Base-by-base conservation (phyloP, 2,329 filamentous ascomycete genomes). In the Fusarium mexicanum region DNA sequence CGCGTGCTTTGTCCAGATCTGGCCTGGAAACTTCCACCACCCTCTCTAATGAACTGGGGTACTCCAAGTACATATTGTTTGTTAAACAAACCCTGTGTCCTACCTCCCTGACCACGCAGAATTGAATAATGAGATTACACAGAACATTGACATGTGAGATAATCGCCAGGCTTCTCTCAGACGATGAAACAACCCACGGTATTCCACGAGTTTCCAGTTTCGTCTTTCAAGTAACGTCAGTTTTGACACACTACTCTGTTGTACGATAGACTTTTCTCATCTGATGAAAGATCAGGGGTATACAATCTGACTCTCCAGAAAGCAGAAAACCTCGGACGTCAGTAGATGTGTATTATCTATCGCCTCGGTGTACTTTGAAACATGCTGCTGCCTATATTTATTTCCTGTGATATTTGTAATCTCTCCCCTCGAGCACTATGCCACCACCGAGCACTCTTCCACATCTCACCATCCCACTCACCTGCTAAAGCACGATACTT, bases 401-500 rank as follows among this genome's bases (percentile, higher is more conserved):
- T 61, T 13, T 44, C 31, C 37, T 70, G 58, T 12, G 72, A 51
- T 24, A 37, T 64, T 20, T 73, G 74, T 43, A 78, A 70, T 37
- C 71, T 75, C 65, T 79, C 74, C 6, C 75, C 77, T 12, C 80
- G 72, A 40, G 75, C 69, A n/a, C 46, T 61, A 53, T 81, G 79
- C 80, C 80, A 82, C 76, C 78, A 78, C 33, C 77, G 72, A 12
- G 76, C 68, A 14, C 76, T 72, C 53, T 70, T 81, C 79, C 80
- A 82, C 77, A 85, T 78, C 46, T 83, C 82, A 12, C 80, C 82
- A 10, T 84, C 79, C 72, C 79, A 82, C 5, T 80, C 82, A 5
- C 82, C 81, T 10, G 81, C 73, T 11, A 84, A 67, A 62, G 73
- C 70, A 57, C 77, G 80, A 69, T 84, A 85, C 70, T 86, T 86